Percentiles rank a stretch among this genome's conserved stretches.
Evolutionary conservation across 345 rosid species (phyloP).

Genomic region (Erodium maritimum): DNA sequence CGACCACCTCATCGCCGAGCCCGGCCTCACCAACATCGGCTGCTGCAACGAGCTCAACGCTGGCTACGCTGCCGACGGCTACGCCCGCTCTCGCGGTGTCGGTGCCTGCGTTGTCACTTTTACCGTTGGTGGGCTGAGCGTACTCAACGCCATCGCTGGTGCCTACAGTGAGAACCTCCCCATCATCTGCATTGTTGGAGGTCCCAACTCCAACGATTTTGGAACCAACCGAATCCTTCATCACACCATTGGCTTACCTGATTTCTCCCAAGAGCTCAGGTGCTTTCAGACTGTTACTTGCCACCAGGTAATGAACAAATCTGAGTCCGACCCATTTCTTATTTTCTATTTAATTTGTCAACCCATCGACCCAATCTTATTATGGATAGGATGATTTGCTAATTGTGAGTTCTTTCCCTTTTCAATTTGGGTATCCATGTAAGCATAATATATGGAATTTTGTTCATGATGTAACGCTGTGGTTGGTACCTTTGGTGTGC

Average conservation of each 20-base stretch:
- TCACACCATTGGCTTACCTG: conserved; percentile 56
- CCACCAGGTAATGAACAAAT: conserved; percentile 34
- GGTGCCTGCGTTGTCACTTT: conserved; percentile 63
- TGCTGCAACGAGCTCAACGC: conserved; percentile 31
- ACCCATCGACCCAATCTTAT: no score
- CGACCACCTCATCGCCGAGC: conserved; percentile 21
- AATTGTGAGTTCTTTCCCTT: no score
- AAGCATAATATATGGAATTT: no score
- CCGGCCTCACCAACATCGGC: conserved; percentile 17
- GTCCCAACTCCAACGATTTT: conserved; percentile 55
- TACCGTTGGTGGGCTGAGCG: conserved; percentile 57
- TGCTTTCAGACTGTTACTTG: conserved; percentile 60
- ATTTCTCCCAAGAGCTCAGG: conserved; percentile 45
- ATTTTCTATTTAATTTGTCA: no score
- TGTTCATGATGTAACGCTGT: no score
- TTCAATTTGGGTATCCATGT: neutral
- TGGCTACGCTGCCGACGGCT: conserved; percentile 55
- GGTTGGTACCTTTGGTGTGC: no score
- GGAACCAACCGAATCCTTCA: conserved; percentile 54
- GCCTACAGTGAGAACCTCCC: conserved; percentile 59
- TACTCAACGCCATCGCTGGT: conserved; percentile 52
- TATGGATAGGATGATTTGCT: no score
- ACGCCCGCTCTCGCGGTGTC: conserved; percentile 50
- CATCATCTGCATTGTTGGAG: conserved; percentile 48
- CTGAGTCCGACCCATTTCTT: no score